A percentile compares a stretch with the other conserved stretches of the same genome.
Conservation (phyloP, 2,329 filamentous ascomycete genomes). For the Neonectria coccinea region DNA sequence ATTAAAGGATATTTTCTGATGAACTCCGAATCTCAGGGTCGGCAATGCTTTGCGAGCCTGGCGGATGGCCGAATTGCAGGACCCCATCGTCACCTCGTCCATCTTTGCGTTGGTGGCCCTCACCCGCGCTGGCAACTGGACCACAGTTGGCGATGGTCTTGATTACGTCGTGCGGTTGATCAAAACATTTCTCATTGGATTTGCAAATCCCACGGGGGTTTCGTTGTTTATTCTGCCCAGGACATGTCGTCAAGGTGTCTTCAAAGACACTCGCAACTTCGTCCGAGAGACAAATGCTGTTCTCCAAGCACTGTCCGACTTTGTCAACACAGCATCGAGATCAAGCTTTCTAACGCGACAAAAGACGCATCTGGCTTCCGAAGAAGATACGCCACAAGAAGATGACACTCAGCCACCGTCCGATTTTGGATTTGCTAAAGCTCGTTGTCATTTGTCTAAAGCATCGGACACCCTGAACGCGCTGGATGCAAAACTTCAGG, state of each 20-base stretch:
- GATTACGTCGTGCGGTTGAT: constrained; percentile 19
- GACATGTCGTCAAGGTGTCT: constrained; percentile 26
- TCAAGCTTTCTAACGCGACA: constrained; percentile 17
- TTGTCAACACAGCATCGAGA: constrained; percentile 17
- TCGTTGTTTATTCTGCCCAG: constrained; percentile 27
- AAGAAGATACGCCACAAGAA: constrained; percentile 3
- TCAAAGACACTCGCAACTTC: constrained; percentile 21
- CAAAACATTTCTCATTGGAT: constrained; percentile 29
- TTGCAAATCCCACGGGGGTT: constrained; percentile 22
- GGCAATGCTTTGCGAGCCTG: constrained; percentile 26
- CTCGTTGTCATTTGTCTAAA: constrained; percentile 5
- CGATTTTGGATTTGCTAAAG: constrained; percentile 13
- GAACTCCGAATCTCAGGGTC: constrained; percentile 8
- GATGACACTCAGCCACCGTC: constrained; percentile 6
- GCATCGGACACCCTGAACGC: constrained; percentile 22
- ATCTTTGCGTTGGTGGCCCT: constrained; percentile 29
- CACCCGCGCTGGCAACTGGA: constrained; percentile 26
- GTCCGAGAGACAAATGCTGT: constrained; percentile 21
- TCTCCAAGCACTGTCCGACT: constrained; percentile 13
- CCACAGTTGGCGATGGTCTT: constrained; percentile 11
- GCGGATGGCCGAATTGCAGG: constrained; percentile 24
- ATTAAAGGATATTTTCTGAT: neutral
- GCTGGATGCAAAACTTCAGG: constrained; percentile 20
- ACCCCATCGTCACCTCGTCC: constrained; percentile 28
- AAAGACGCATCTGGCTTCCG: constrained; percentile 1